Base-by-base conservation (phyloP, 108 stramenopile genomes). In the Nitzschia sp. region DNA sequence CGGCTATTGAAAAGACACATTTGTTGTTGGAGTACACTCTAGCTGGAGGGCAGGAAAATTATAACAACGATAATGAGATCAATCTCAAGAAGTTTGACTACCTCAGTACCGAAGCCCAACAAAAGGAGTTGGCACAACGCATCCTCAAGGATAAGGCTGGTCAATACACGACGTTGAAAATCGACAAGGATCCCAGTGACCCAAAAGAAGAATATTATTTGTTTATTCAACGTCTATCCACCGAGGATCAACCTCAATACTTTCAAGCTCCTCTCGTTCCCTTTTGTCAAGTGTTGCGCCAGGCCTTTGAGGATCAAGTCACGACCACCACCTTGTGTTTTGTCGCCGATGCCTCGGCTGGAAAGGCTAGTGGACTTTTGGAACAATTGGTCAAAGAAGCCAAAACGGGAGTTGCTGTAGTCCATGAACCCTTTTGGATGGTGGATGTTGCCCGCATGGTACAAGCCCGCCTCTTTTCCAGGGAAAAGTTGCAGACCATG, bases 311-410 rank as follows among this genome's bases (percentile, higher is more conserved):
- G 44, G 52, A 77, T 41, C 72, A 77, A 51, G 51, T 93, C 81
- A 67, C 70, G 2, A 58, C 69, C 2, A 74, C 72, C 19, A 68
- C 81, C 8, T 50, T 80, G 24, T 93, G 89, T 62, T 90, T 93
- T 65, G 79, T 91, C 12, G 87, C 88, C n/a, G 92, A 93, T 85
- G 92, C 89, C 14, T 70, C 67, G 40, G 62, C 76, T 11, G 75
- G 75, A 46, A 51, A 66, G 53, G 82, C 65, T 12, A 69, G 51
- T 41, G 46, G 24, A 34, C 11, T 83, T 24, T 17, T 83, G 29
- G 71, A 65, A 50, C 51, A 73, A 42, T 29, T 83, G 20, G 48
- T 83, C 24, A 55, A 62, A 57, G 57, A 54, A 53, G 55, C 75
- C 25, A 70, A 73, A 15, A 42, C 51, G 3, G 78, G 64, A n/a